Percentiles rank a stretch among this genome's conserved stretches.
phyloP scores from a whole-genome alignment of 495 filamentous ascomycete genomes.

The Ascobolus immersus region DNA sequence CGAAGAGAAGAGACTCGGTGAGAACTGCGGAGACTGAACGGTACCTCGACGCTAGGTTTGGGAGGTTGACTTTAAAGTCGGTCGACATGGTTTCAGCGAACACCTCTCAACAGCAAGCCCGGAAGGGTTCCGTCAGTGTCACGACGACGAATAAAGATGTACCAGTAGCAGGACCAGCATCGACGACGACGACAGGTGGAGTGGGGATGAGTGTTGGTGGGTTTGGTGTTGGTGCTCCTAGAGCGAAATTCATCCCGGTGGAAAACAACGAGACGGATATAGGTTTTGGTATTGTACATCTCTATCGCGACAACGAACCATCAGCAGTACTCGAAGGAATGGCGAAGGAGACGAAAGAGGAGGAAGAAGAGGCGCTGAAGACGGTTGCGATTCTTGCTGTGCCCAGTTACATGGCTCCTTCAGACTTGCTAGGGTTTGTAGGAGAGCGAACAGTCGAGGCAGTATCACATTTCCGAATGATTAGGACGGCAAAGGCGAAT shows the following conservation, averaged over 20 bases:
- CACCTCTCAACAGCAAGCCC: constrained; percentile 17
- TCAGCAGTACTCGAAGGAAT: constrained; percentile 5
- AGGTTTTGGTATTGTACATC: constrained; percentile 78
- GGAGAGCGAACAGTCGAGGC: constrained; percentile 69
- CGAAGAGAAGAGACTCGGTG: constrained; percentile 1
- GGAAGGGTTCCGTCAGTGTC: background rate
- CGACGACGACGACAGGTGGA: background rate
- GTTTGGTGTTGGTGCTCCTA: constrained; percentile 27
- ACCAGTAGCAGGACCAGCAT: background rate
- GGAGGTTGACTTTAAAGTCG: constrained; percentile 34
- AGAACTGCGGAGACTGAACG: constrained; percentile 2
- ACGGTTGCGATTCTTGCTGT: constrained; percentile 86
- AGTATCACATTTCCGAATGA: constrained; percentile 87
- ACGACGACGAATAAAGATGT: background rate
- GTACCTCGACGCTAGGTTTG: constrained; percentile 35
- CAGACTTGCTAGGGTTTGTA: constrained; percentile 77
- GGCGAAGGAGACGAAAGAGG: constrained; percentile 9
- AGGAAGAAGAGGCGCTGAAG: constrained; percentile 42
- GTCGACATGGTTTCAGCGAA: constrained; percentile 33
- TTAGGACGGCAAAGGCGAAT: constrained; percentile 65
- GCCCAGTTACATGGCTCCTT: constrained; percentile 71
- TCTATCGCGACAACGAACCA: constrained; percentile 45
- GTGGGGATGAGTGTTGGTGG: constrained; percentile 2
- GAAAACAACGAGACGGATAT: constrained; percentile 54
- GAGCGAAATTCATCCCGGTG: constrained; percentile 51